Conservation (phyloP, 257 asterid genomes). For the Paraleonurus japonicus region DNA sequence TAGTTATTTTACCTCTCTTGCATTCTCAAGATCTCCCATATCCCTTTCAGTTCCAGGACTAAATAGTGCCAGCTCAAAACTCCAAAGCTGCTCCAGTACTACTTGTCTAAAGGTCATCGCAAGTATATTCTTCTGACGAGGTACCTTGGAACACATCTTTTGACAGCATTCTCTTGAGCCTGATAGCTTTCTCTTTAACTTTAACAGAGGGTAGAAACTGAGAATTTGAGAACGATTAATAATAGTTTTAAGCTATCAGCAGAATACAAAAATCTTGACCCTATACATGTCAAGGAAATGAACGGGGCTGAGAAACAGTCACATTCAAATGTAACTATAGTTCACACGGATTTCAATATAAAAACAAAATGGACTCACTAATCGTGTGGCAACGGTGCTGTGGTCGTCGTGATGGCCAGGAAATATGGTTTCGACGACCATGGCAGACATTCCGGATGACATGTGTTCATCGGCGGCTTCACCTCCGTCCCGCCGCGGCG, state of each 20-base stretch:
- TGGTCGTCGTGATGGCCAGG: constrained; percentile 58
- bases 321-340: background rate
- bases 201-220: constrained; percentile 83
- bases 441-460: constrained; percentile 46
- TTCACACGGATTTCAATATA: background rate
- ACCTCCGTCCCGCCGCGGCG: constrained; percentile 95
- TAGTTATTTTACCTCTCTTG: constrained; percentile 63
- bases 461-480: constrained; percentile 72
- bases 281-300: background rate
- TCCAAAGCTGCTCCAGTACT: constrained; percentile 67
- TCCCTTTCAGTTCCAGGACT: constrained; percentile 66
- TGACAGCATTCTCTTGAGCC: constrained; percentile 51
- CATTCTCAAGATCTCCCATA: constrained; percentile 68
- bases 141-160: constrained; percentile 51
- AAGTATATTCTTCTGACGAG: constrained; percentile 60
- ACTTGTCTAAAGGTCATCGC: constrained; percentile 94
- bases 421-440: constrained; percentile 83
- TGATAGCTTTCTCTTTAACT: constrained; percentile 74
- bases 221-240: constrained; percentile 14
- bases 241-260: background rate
- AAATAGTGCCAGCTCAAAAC: constrained; percentile 62
- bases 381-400: constrained; percentile 74
- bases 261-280: no score
- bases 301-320: background rate
- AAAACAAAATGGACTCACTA: constrained; percentile 37